Evolutionary conservation across 2,329 filamentous ascomycete genomes (phyloP), one percentile per base, ranked within the genome.

Genomic region (Colletotrichum limetticola): DNA sequence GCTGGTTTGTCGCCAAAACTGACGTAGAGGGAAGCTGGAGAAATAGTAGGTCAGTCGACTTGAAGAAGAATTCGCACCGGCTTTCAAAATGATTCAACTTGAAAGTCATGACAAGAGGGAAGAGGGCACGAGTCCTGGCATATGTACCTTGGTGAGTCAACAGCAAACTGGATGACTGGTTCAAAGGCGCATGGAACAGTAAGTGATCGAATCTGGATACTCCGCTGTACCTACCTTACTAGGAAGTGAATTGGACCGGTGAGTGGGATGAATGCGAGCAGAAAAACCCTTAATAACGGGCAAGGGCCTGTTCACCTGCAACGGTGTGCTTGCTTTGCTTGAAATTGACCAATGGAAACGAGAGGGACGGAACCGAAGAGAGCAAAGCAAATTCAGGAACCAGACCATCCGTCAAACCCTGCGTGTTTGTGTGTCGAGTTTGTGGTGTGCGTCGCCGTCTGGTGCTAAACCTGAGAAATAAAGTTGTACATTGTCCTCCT

Each of bases 211-310:
- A 71, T 58, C 52, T 52, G 68, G 62, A 63, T 35, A 53, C 60
- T 63, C 60, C 60, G 60, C 32, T 53, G 60, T 49, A 16, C 37
- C 37, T 42, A 42, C 37, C 14, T 42, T 42, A 42, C 37, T 42
- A 42, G 37, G 37, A 7, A 42, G 37, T 35, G 26, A n/a, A 53
- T 53, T 35, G 22, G 62, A 16, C 22, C 52, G 52, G 26, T 28
- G 68, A 57, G 68, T 65, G 28, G 65, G 62, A 71, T 35, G 61
- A 77, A 69, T 42, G 72, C 72, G n/a, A 72, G 76, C 58, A 60
- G 37, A 67, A 53, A 53, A 35, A 5, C 11, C 42, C 42, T 49
- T 49, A 35, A 71, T 57, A 70, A 63, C 42, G 64, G 16, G 57
- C 77, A 53, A 52, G 26, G 26, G 37, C 37, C 37, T 42, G 37